These are phyloP conservation scores for Dendryphion nanum DNA, from an alignment of 2,329 filamentous ascomycete genomes.

Conservation along the genomic window DNA sequence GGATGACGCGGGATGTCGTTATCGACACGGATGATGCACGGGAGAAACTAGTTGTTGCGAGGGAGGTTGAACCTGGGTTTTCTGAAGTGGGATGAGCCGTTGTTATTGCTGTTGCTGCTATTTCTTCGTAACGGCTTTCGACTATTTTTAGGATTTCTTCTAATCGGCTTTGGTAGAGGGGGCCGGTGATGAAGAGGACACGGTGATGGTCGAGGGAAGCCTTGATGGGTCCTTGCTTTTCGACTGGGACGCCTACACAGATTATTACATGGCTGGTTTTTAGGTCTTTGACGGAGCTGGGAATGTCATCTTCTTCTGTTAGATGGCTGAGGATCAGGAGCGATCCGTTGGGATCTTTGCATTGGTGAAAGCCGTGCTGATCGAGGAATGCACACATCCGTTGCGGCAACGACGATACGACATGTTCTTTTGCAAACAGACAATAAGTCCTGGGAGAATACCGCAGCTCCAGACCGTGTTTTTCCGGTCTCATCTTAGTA, in stretches of 20 bases:
- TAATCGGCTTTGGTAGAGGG: neutral
- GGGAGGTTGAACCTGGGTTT: neutral
- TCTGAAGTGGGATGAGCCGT: neutral
- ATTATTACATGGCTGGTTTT: too few relatives aligned
- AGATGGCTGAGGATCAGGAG: neutral
- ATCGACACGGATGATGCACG: neutral
- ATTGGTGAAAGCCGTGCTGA: neutral
- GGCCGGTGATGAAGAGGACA: neutral
- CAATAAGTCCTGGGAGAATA: neutral
- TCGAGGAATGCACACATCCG: neutral
- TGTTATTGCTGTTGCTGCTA: neutral
- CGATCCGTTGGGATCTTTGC: neutral
- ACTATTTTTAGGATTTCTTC: neutral
- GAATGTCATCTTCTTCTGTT: neutral
- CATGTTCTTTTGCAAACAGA: too few relatives aligned
- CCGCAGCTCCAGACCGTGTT: neutral
- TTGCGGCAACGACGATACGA: too few relatives aligned
- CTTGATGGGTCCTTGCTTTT: neutral
- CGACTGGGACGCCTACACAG: neutral
- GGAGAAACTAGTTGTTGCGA: neutral
- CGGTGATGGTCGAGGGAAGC: neutral
- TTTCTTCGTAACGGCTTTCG: neutral
- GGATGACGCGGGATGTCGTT: constrained; percentile 1
- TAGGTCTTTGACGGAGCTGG: too few relatives aligned
- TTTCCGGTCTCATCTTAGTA: neutral